A percentile compares a stretch with the other conserved stretches of the same genome.
phyloP scores from a whole-genome alignment of 2,329 filamentous ascomycete genomes.

The Rutstroemia sp. region DNA sequence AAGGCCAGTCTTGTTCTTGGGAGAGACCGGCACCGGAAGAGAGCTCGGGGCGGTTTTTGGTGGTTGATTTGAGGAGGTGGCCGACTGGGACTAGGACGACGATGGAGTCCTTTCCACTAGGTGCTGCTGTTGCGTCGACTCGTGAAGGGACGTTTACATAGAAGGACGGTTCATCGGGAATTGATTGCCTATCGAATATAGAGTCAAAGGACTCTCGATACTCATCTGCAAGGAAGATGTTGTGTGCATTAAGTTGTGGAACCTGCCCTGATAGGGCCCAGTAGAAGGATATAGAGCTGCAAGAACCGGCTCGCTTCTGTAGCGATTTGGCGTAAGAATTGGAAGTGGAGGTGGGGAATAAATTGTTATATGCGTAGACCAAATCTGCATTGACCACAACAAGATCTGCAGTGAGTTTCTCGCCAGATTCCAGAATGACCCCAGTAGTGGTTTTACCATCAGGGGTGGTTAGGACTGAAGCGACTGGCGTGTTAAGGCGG shows the following conservation, averaged over 20 bases:
- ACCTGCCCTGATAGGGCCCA: slow-evolving; percentile 58
- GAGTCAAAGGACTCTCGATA: slow-evolving; percentile 68
- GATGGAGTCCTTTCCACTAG: slow-evolving; percentile 54
- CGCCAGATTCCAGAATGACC: slow-evolving; percentile 50
- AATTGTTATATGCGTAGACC: slow-evolving; percentile 65
- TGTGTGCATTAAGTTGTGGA: slow-evolving; percentile 60
- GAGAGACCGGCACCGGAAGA: slow-evolving; percentile 24
- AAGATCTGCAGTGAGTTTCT: slow-evolving; percentile 53
- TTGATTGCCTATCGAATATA: slow-evolving; percentile 62
- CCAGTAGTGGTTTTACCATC: slow-evolving; percentile 49
- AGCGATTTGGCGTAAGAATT: slow-evolving; percentile 33
- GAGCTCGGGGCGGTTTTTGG: slow-evolving; percentile 19
- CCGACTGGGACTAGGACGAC: slow-evolving; percentile 68
- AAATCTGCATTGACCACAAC: slow-evolving; percentile 68
- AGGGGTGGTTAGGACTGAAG: slow-evolving; percentile 43
- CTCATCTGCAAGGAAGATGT: slow-evolving; percentile 69
- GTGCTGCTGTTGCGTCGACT: slow-evolving; percentile 61
- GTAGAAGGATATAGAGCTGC: slow-evolving; percentile 71
- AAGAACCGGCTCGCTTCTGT: slow-evolving; percentile 49
- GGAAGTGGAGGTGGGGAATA: slow-evolving; percentile 37
- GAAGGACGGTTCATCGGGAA: slow-evolving; percentile 64
- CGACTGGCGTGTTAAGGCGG: slow-evolving; percentile 50
- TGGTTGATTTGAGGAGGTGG: slow-evolving; percentile 48
- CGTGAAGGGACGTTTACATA: slow-evolving; percentile 71
- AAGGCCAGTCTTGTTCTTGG: slow-evolving; percentile 50